Conservation (phyloP, 2,329 filamentous ascomycete genomes). For the Diaporthe velutina region DNA sequence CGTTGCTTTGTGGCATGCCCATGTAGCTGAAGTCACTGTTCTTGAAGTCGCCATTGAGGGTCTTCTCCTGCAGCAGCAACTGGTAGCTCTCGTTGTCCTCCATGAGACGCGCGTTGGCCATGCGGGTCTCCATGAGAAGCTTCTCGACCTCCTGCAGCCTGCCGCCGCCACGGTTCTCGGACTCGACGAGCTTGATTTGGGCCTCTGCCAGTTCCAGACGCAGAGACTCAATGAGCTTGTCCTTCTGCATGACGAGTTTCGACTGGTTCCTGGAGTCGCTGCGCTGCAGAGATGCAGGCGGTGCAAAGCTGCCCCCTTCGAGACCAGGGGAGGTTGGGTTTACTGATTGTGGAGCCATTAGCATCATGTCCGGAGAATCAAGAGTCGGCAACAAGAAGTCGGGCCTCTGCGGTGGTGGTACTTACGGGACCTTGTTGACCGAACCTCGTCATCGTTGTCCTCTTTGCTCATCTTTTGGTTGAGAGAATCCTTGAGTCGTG, state of each 20-base stretch:
- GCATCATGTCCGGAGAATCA: background rate
- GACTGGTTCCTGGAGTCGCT: conserved; percentile 93
- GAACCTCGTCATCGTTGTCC: conserved; percentile 70
- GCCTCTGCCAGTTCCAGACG: conserved; percentile 93
- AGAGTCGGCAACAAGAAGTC: background rate
- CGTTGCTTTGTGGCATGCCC: conserved; percentile 66
- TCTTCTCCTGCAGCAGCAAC: conserved; percentile 92
- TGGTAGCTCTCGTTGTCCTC: conserved; percentile 99
- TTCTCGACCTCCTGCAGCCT: conserved; percentile 91
- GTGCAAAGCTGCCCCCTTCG: conserved; percentile 85
- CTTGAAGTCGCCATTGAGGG: conserved; percentile 91
- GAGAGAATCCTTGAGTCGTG: conserved; percentile 90
- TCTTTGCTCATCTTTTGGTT: conserved; percentile 77
- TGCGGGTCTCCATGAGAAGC: conserved; percentile 89
- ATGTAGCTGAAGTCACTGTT: conserved; percentile 84
- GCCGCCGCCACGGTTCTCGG: conserved; percentile 92
- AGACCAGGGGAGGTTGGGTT: conserved; percentile 75
- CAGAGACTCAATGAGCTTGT: conserved; percentile 94
- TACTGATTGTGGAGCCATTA: conserved; percentile 44
- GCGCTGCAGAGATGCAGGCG: conserved; percentile 84
- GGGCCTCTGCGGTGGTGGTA: conserved; percentile 35
- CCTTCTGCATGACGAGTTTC: conserved; percentile 92
- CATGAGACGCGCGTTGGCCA: conserved; percentile 96
- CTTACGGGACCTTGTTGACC: conserved; percentile 71
- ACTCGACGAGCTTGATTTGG: conserved; percentile 94